Conservation (phyloP, 2,329 filamentous ascomycete genomes). For the Paecilomyces sp. region DNA sequence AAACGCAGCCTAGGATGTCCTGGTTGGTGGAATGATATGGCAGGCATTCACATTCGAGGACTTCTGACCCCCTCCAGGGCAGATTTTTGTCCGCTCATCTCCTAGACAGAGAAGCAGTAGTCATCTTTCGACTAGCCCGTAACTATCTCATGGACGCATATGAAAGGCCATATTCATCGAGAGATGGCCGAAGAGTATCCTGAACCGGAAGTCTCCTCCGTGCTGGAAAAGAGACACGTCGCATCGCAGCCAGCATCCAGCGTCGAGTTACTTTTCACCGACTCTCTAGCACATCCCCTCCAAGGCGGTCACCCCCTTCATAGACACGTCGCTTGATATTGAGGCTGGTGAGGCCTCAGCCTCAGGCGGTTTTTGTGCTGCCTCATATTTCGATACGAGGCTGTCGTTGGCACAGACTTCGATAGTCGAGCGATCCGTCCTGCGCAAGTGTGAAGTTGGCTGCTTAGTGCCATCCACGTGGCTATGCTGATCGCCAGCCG, state of each 20-base stretch:
- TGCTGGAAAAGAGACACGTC: background rate
- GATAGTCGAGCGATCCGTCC: background rate
- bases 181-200: background rate
- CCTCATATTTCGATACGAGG: background rate
- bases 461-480: conserved; percentile 2
- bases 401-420: background rate
- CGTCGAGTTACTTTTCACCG: background rate
- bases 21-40: background rate
- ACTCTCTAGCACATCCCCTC: background rate
- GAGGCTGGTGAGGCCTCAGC: background rate
- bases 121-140: background rate
- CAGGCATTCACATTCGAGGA: background rate
- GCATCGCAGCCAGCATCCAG: background rate
- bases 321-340: background rate
- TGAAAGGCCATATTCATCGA: background rate
- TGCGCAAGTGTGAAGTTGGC: background rate
- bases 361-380: background rate
- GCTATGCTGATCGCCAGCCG: conserved; percentile 1
- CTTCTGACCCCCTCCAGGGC: background rate
- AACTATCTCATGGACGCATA: background rate
- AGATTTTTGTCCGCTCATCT: background rate
- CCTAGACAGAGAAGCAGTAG: background rate
- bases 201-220: background rate
- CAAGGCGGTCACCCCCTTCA: background rate
- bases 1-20: background rate